A percentile compares a stretch with the other conserved stretches of the same genome.
phyloP scores from a whole-genome alignment of 148 eudicot species.

The Rhododendron williamsianum region DNA sequence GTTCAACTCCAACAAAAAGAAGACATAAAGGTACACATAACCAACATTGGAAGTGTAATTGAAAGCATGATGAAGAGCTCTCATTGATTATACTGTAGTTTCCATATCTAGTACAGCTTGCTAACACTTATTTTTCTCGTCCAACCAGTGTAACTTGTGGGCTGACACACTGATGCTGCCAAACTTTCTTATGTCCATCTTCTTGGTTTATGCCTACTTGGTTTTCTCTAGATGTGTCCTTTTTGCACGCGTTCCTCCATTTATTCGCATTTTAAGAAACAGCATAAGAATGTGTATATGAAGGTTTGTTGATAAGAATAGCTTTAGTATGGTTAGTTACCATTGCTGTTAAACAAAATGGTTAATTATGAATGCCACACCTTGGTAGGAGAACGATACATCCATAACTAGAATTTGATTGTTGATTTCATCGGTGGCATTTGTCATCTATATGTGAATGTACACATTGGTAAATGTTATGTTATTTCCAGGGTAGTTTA shows the following conservation, averaged over 20 bases:
- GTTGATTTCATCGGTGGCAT: too few relatives aligned
- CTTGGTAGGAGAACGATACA: background rate
- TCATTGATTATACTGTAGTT: background rate
- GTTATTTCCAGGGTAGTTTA: background rate
- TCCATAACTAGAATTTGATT: background rate
- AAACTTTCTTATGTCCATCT: background rate
- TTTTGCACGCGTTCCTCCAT: background rate
- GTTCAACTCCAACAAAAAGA: conserved; percentile 54
- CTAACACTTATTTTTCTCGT: background rate
- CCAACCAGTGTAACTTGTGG: background rate
- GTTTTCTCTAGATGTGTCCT: background rate
- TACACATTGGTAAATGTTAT: too few relatives aligned
- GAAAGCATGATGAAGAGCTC: conserved; percentile 1
- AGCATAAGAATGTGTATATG: background rate
- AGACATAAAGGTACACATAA: conserved; percentile 48
- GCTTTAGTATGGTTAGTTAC: background rate
- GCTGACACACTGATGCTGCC: background rate
- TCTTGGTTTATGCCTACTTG: background rate
- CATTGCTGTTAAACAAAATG: background rate
- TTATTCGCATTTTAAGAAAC: background rate
- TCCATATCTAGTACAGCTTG: background rate
- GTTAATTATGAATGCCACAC: background rate
- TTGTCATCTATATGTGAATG: background rate
- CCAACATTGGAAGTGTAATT: background rate
- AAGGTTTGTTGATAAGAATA: background rate